A percentile compares a stretch with the other conserved stretches of the same genome.
These are phyloP conservation scores for Hymenoscyphus fraxineus DNA, from an alignment of 2,329 filamentous ascomycete genomes.

Conservation along the genomic window DNA sequence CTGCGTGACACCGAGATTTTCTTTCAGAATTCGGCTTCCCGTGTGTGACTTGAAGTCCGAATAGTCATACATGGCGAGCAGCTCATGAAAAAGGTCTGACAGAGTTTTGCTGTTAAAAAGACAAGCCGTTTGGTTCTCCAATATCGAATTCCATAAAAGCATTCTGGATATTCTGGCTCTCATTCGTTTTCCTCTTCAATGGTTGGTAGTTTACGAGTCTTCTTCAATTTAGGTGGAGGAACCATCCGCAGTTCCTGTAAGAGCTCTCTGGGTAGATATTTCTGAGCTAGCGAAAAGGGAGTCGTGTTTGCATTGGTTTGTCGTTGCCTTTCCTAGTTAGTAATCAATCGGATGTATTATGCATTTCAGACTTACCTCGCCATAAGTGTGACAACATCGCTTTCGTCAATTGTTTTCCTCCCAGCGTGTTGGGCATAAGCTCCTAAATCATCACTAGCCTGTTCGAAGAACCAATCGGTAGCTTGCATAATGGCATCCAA, in stretches of 20 bases:
- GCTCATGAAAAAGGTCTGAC: not conserved
- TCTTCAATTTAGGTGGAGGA: constrained; percentile 48
- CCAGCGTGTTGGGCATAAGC: constrained; percentile 79
- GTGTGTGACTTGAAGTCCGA: not conserved
- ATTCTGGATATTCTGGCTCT: constrained; percentile 17
- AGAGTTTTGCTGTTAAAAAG: not conserved
- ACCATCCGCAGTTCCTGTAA: constrained; percentile 77
- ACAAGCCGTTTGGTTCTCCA: not conserved
- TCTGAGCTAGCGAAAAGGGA: constrained; percentile 80
- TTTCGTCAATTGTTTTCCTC: constrained; percentile 81
- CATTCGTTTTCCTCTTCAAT: constrained; percentile 39
- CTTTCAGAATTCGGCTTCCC: not conserved
- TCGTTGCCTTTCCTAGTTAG: constrained; percentile 61
- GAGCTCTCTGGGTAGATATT: constrained; percentile 75
- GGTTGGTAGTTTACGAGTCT: constrained; percentile 35
- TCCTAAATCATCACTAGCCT: constrained; percentile 73
- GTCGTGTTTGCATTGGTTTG: constrained; percentile 69
- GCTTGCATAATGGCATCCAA: constrained; percentile 73
- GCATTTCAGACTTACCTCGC: constrained; percentile 58
- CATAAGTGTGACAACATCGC: constrained; percentile 78
- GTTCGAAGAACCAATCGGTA: constrained; percentile 90
- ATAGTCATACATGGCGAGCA: not conserved
- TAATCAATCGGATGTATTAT: constrained; percentile 1
- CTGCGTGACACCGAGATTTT: not conserved
- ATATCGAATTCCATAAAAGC: not conserved